Percentiles rank a stretch among this genome's conserved stretches.
Conservation (phyloP, 345 rosid genomes). For the Hibiscus tridactylites region DNA sequence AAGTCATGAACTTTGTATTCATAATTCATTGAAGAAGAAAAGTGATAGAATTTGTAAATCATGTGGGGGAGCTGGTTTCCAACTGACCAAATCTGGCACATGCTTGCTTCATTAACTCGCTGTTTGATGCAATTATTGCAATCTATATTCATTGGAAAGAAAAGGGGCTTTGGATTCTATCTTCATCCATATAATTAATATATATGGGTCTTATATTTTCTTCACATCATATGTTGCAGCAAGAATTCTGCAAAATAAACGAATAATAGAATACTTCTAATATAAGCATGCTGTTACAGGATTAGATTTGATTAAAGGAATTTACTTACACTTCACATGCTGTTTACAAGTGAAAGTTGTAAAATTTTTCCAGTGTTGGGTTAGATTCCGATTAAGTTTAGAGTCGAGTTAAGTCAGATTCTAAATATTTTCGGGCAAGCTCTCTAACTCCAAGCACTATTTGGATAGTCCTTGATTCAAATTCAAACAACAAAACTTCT, state of each 20-base stretch:
- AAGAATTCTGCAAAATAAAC: background rate
- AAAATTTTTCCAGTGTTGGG: too few species aligned
- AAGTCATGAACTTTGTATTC: background rate
- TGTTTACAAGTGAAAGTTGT: too few species aligned
- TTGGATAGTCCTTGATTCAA: too few species aligned
- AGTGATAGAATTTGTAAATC: background rate
- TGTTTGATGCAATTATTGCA: background rate
- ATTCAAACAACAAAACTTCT: too few species aligned
- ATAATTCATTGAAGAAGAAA: background rate
- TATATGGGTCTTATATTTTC: background rate
- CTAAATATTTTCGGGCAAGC: too few species aligned
- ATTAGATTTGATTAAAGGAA: background rate
- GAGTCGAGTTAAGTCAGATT: background rate
- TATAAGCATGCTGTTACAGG: background rate
- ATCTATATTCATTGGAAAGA: background rate
- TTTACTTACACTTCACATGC: too few species aligned
- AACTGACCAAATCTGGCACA: background rate
- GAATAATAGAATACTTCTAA: conserved; percentile 5
- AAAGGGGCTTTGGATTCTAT: background rate
- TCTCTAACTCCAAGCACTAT: too few species aligned
- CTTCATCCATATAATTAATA: background rate
- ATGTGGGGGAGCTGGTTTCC: background rate
- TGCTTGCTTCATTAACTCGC: background rate
- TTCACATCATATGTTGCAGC: background rate
- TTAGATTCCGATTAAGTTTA: too few species aligned